These are phyloP conservation scores for Colletotrichum sp. DNA, from an alignment of 2,329 filamentous ascomycete genomes.

Conservation along the genomic window DNA sequence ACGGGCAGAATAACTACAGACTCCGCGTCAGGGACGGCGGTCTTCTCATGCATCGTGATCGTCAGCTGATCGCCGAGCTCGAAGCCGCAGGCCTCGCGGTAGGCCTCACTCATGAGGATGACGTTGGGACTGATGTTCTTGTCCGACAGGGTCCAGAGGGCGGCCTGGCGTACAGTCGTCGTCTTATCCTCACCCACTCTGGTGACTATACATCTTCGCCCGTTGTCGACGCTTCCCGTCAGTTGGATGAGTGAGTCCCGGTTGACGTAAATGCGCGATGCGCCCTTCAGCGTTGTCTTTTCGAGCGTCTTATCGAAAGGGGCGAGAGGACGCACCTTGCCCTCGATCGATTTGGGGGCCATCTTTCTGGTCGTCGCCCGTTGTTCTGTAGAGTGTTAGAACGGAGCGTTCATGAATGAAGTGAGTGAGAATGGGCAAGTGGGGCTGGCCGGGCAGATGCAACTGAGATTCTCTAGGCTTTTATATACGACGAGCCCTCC, in stretches of 20 bases:
- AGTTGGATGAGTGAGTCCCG: constrained; percentile 51
- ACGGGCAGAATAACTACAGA: constrained; percentile 43
- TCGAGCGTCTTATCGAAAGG: constrained; percentile 41
- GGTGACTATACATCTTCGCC: constrained; percentile 47
- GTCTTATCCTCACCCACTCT: constrained; percentile 22
- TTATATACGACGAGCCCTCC: not conserved
- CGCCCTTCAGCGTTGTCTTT: constrained; percentile 46
- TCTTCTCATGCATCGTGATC: constrained; percentile 63
- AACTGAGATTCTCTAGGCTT: not conserved
- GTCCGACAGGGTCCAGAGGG: constrained; percentile 55
- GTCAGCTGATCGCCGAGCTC: constrained; percentile 70
- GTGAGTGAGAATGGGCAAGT: not conserved
- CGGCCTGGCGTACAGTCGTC: constrained; percentile 45
- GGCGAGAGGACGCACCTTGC: constrained; percentile 45
- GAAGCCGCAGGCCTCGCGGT: constrained; percentile 75
- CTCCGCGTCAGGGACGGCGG: constrained; percentile 57
- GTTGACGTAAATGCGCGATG: constrained; percentile 53
- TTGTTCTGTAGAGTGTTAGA: not conserved
- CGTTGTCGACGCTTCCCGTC: constrained; percentile 46
- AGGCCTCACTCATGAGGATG: constrained; percentile 73
- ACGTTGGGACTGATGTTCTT: constrained; percentile 72
- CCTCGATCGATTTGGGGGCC: constrained; percentile 4
- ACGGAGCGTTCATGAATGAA: not conserved
- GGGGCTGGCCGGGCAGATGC: not conserved
- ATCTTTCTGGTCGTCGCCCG: not conserved